A percentile compares a stretch with the other conserved stretches of the same genome.
phyloP scores from a whole-genome alignment of 2,329 filamentous ascomycete genomes.

The Knufia petricola region DNA sequence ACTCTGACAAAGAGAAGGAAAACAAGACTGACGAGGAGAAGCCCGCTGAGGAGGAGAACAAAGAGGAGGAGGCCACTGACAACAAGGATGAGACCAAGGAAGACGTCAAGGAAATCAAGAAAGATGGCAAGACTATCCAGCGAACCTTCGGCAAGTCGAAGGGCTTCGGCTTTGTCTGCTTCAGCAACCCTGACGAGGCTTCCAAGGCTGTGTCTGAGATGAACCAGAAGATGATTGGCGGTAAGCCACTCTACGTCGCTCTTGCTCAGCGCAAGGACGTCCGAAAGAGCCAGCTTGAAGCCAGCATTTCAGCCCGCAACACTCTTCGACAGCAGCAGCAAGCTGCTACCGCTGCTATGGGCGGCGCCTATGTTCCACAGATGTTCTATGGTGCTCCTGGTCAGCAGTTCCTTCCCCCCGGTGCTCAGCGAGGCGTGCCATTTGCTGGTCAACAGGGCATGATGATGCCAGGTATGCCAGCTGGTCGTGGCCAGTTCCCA shows the following conservation, averaged over 20 bases:
- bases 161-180: slow-evolving; percentile 99
- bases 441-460: slow-evolving; percentile 48
- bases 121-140: slow-evolving; percentile 50
- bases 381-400: slow-evolving; percentile 77
- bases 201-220: slow-evolving; percentile 99
- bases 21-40: slow-evolving; percentile 45
- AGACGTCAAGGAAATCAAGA: slow-evolving; percentile 44
- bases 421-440: slow-evolving; percentile 49
- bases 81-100: slow-evolving; percentile 35
- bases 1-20: slow-evolving; percentile 43
- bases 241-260: slow-evolving; percentile 95
- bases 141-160: slow-evolving; percentile 90
- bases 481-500: slow-evolving; percentile 71
- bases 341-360: slow-evolving; percentile 79
- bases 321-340: slow-evolving; percentile 97
- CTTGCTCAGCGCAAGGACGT: slow-evolving; percentile 99
- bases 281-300: slow-evolving; percentile 96
- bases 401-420: slow-evolving; percentile 29
- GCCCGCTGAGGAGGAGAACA: slow-evolving; percentile 41
- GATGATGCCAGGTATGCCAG: slow-evolving; percentile 60
- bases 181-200: slow-evolving; percentile 97
- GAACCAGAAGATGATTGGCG: slow-evolving; percentile 98
- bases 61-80: slow-evolving; percentile 38
- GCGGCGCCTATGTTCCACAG: slow-evolving; percentile 71
- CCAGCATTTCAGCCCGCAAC: slow-evolving; percentile 97